Evolutionary conservation across 352 stramenopile genomes (phyloP).

Genomic region (Pythium brassicae): DNA sequence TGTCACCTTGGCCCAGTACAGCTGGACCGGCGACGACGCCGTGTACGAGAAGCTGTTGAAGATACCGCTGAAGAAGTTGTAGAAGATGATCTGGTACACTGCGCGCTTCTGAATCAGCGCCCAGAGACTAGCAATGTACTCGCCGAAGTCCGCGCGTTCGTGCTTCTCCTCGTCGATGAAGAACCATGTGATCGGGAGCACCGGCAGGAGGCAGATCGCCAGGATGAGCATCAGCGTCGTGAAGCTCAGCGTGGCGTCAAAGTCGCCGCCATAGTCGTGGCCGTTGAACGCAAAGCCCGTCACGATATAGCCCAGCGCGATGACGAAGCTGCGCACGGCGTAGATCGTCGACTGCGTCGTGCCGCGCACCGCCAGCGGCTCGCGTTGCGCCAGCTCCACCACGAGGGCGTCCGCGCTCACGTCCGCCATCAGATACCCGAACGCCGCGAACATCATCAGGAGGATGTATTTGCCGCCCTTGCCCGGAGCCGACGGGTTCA

Average conservation of each 20-base stretch:
- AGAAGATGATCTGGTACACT: conserved; percentile 20
- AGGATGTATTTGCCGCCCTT: conserved; percentile 24
- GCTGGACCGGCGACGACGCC: conserved; percentile 23
- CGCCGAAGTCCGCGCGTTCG: conserved; percentile 1
- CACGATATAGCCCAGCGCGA: conserved; percentile 9
- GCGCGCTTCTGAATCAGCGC: conserved; percentile 12
- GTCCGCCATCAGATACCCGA: conserved; percentile 55
- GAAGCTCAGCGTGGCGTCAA: conserved; percentile 25
- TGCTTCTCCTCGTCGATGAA: conserved; percentile 14
- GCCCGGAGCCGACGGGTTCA: conserved; percentile 11
- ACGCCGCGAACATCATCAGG: conserved; percentile 40
- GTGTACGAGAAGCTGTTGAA: conserved; percentile 8
- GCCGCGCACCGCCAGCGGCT: conserved; percentile 25
- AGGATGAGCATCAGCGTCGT: conserved; percentile 21
- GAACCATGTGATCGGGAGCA: conserved; percentile 19
- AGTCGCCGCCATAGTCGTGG: conserved; percentile 30
- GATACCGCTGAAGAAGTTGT: conserved; percentile 14
- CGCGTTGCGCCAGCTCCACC: conserved; percentile 26
- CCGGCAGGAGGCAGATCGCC: conserved; percentile 5
- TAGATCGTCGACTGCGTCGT: conserved; percentile 19
- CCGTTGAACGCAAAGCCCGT: conserved; percentile 26
- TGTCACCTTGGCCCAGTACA: conserved; percentile 28
- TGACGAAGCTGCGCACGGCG: conserved; percentile 15
- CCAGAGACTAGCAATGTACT: conserved; percentile 4
- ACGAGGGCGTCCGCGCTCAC: conserved; percentile 43